These are phyloP conservation scores for Grosmannia clavigera DNA, from an alignment of 2,329 filamentous ascomycete genomes.

Conservation along the genomic window DNA sequence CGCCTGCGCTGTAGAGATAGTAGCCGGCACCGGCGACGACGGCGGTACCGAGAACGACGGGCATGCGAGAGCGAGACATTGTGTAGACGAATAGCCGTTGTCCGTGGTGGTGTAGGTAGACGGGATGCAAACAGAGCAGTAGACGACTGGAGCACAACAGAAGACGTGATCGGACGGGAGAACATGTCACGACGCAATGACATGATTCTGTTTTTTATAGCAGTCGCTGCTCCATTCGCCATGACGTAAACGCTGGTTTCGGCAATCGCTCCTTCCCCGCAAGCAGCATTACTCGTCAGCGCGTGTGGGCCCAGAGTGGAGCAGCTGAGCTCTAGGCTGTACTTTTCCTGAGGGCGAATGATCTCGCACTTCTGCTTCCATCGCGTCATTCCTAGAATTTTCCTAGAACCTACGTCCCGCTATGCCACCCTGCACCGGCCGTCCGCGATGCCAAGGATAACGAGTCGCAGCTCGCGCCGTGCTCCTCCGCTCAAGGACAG, in stretches of 20 bases:
- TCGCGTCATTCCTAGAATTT: not conserved
- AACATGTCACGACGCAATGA: not conserved
- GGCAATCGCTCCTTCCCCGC: not conserved
- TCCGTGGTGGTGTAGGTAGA: not conserved
- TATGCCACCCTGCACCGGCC: not conserved
- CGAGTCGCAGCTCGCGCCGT: slow-evolving; percentile 40
- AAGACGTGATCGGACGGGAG: no score
- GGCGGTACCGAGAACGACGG: slow-evolving; percentile 44
- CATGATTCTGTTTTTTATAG: not conserved
- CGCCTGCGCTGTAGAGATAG: slow-evolving; percentile 83
- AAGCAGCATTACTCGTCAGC: not conserved
- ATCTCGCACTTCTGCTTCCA: no score
- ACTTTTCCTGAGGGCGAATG: no score
- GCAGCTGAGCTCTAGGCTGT: no score
- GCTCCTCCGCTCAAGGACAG: slow-evolving; percentile 40
- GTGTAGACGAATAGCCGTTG: slow-evolving; percentile 7
- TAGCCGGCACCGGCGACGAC: slow-evolving; percentile 64
- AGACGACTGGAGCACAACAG: not conserved
- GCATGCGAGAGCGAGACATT: slow-evolving; percentile 36
- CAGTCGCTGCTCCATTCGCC: not conserved
- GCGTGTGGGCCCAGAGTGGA: not conserved
- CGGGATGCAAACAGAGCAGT: no score
- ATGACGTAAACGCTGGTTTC: not conserved
- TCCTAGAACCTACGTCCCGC: no score
- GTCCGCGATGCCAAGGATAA: slow-evolving; percentile 25